Base-by-base conservation (phyloP, 352 stramenopile genomes). In the Phytophthora melonis region DNA sequence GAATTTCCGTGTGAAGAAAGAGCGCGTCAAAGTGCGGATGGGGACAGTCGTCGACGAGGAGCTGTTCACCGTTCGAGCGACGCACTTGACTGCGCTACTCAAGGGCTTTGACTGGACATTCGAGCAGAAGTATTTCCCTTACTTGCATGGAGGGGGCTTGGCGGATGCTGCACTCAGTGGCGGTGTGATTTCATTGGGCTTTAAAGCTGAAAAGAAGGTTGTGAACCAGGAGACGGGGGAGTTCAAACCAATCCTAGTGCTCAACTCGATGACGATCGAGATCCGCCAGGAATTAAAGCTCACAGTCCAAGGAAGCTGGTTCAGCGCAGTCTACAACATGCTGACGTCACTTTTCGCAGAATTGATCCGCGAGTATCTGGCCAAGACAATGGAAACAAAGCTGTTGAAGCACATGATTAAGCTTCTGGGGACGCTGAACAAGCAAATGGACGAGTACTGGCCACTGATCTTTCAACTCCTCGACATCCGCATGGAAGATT, bases 31-130 rank as follows among this genome's bases (percentile, higher is more conserved):
- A 59, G 89, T 95, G 1, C 89, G 89, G 3, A 92, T 96, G 85
- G 89, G 89, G 18, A 93, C 81, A 1, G 86, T 93, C 43, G 80
- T 82, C 0, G 88, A 96, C 41, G 89, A 96, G 70, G 87, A 95
- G 65, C 57, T 96, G 3, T 87, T 96, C 25, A 95, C 83, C 3
- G 89, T 96, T 50, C 80, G 84, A 34, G 89, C 89, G 0, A 93
- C 87, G 0, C 83, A 94, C 45, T 65, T 96, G 43, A 95, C 84
- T 8, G 88, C 88, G 9, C 54, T 94, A 10, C 86, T 96, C n/a
- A 88, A 94, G 41, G 83, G 86, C 1, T 93, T 96, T 49, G 66
- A 96, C 55, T 96, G 89, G 89, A 96, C 88, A 8, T 96, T 96
- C 74, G 79, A 86, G 19, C 89, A 96, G 52, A 95, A 93, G 61